Evolutionary conservation across 495 filamentous ascomycete species (phyloP), one percentile per base, ranked within the genome.

Genomic region (Podospora comata): DNA sequence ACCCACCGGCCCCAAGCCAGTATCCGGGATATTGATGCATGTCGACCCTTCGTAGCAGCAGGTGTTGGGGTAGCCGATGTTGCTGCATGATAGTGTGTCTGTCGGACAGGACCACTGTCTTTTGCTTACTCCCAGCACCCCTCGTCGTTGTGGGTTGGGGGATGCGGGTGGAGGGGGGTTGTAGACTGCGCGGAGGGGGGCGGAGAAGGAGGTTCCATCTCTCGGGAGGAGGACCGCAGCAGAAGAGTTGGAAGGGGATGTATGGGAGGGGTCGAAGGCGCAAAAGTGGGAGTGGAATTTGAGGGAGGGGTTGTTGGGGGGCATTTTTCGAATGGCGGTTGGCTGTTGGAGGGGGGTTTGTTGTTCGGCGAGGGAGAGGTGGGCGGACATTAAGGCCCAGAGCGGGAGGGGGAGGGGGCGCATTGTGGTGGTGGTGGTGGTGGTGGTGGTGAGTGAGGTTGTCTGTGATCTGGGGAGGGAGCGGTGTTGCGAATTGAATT

Each of bases 261-360:
- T 16, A 1, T 20, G 59, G 6, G 23, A 18, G 28, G 59, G 23
- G 18, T 20, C 56, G 65, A 84, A 86, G 65, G 81, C 82, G 77
- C 75, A 87, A 76, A 89, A 87, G 20, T 87, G 80, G 58, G 85
- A 81, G 71, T 89, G 89, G 79, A 97, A 94, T 81, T 94, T 98
- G 76, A 96, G 92, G 48, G 90, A 89, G 67, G 91, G 87, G 75
- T 97, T 91, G 74, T 97, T 91, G 4, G 75, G 79, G 61, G 85
- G 88, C 92, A 97, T 97, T 74, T 97, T 98, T 70, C 81, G 74
- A 74, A 84, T 78, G 39, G 79, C 76, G 67, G 83, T 74, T 70
- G 84, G 79, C 69, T 84, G 77, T 19, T 59, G 61, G n/a, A 48
- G 19, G 11, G 19, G 34, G 0, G 55, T 44, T 73, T 73, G 54